Conservation (phyloP, 306 rosid genomes). For the Cucumis cinereus region DNA sequence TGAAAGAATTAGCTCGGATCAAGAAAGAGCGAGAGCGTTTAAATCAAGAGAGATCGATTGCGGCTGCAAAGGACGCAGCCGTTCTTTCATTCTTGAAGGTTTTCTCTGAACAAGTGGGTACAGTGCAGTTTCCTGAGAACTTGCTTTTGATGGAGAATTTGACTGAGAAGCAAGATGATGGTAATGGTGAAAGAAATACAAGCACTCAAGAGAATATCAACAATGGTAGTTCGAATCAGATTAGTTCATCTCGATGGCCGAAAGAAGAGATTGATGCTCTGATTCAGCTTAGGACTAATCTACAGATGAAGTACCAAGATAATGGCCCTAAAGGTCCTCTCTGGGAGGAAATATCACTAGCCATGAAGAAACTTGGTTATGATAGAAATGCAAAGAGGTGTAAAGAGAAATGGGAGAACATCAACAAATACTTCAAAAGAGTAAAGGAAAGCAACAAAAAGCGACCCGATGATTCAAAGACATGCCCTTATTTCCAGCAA, state of each 20-base stretch:
- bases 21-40: slow-evolving; percentile 44
- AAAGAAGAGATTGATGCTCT: slow-evolving; percentile 69
- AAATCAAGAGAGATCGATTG: slow-evolving; percentile 57
- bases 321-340: slow-evolving; percentile 52
- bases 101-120: slow-evolving; percentile 27
- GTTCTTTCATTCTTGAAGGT: slow-evolving; percentile 49
- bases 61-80: slow-evolving; percentile 69
- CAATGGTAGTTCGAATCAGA: slow-evolving; percentile 24
- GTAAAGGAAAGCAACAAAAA: slow-evolving; percentile 60
- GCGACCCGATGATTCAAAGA: slow-evolving; percentile 61
- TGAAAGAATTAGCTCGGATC: slow-evolving; percentile 46
- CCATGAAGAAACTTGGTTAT: slow-evolving; percentile 52
- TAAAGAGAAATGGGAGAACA: slow-evolving; percentile 97
- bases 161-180: slow-evolving; percentile 22
- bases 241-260: slow-evolving; percentile 62
- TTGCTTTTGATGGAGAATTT: slow-evolving; percentile 3
- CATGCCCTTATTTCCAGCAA: slow-evolving; percentile 64
- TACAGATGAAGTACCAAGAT: slow-evolving; percentile 39
- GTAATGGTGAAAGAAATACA: slow-evolving; percentile 10
- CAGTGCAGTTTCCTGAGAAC: slow-evolving; percentile 12
- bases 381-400: slow-evolving; percentile 69
- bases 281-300: slow-evolving; percentile 48
- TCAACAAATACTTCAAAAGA: slow-evolving; percentile 81
- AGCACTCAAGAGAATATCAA: slow-evolving; percentile 22
- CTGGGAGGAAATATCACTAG: slow-evolving; percentile 65